Evolutionary conservation across 352 stramenopile species (phyloP).

Genomic region (Phytophthora niederhauseri): DNA sequence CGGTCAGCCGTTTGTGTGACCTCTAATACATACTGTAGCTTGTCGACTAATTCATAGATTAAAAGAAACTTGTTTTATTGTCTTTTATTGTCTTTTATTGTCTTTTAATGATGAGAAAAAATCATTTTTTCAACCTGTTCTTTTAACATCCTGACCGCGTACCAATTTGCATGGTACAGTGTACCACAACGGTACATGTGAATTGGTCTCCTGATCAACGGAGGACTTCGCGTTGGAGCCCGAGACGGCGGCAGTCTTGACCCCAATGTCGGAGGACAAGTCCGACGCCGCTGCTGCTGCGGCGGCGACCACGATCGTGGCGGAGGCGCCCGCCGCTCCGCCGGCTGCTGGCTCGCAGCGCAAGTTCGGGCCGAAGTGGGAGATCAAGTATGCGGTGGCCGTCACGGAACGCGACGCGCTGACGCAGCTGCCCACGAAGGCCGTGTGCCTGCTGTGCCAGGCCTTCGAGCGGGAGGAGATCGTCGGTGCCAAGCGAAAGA

Average conservation of each 20-base stretch:
- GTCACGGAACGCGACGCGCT: slow-evolving; percentile 30
- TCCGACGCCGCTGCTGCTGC: background rate
- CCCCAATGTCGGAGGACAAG: background rate
- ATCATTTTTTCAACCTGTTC: too few relatives aligned
- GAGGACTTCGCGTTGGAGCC: too few relatives aligned
- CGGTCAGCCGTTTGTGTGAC: too few relatives aligned
- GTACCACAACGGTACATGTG: background rate
- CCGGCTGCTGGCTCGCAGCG: slow-evolving; percentile 14
- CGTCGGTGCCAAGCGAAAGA: slow-evolving; percentile 42
- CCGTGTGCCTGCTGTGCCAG: slow-evolving; percentile 37
- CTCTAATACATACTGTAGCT: too few relatives aligned
- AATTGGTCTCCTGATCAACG: too few relatives aligned
- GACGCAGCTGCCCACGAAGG: slow-evolving; percentile 26
- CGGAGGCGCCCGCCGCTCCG: background rate
- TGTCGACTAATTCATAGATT: too few relatives aligned
- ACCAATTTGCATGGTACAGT: background rate
- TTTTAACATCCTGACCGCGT: too few relatives aligned
- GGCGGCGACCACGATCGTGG: background rate
- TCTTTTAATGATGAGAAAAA: too few relatives aligned
- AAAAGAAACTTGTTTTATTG: too few relatives aligned
- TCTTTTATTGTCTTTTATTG: too few relatives aligned
- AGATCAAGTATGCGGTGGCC: slow-evolving; percentile 35
- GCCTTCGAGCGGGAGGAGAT: slow-evolving; percentile 34
- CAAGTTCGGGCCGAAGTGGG: slow-evolving; percentile 36
- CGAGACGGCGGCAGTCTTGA: too few relatives aligned